These are phyloP conservation scores for Cephalotrichum gorgonifer DNA, from an alignment of 2,329 filamentous ascomycete species.

Conservation along the genomic window DNA sequence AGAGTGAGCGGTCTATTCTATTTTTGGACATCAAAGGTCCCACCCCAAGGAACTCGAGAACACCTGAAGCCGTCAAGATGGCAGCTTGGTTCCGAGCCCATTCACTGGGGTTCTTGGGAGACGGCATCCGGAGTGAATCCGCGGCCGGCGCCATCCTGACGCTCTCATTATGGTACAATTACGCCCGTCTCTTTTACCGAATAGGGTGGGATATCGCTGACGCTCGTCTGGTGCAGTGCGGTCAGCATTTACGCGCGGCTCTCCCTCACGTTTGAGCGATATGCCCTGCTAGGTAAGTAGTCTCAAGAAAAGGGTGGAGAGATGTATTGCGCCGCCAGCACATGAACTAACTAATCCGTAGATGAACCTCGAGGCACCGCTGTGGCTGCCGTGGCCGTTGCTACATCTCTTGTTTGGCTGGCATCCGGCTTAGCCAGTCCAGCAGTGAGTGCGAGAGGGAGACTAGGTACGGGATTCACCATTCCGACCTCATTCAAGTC, in stretches of 20 bases:
- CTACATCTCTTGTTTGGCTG: slow-evolving; percentile 16
- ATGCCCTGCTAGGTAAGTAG: slow-evolving; percentile 8
- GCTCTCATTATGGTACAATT: not conserved
- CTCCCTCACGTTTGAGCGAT: slow-evolving; percentile 6
- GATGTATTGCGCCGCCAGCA: not conserved
- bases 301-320: too few species aligned
- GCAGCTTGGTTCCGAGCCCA: too few species aligned
- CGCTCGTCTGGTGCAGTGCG: not conserved
- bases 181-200: not conserved
- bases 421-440: slow-evolving; percentile 19
- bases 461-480: not conserved
- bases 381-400: slow-evolving; percentile 33
- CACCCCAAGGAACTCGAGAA: too few species aligned
- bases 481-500: not conserved
- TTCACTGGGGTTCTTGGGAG: too few species aligned
- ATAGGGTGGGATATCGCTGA: not conserved
- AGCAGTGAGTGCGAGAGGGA: slow-evolving; percentile 17
- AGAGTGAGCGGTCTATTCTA: too few species aligned
- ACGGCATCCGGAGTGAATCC: too few species aligned
- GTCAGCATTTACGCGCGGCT: slow-evolving; percentile 6
- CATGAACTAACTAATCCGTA: not conserved
- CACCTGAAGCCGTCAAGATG: too few species aligned
- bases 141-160: too few species aligned
- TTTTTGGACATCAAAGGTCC: too few species aligned
- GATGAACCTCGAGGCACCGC: slow-evolving; percentile 8